Percentiles rank a stretch among this genome's conserved stretches.
Conservation (phyloP, 2,329 filamentous ascomycete genomes). For the Pochonia chlamydosporia region DNA sequence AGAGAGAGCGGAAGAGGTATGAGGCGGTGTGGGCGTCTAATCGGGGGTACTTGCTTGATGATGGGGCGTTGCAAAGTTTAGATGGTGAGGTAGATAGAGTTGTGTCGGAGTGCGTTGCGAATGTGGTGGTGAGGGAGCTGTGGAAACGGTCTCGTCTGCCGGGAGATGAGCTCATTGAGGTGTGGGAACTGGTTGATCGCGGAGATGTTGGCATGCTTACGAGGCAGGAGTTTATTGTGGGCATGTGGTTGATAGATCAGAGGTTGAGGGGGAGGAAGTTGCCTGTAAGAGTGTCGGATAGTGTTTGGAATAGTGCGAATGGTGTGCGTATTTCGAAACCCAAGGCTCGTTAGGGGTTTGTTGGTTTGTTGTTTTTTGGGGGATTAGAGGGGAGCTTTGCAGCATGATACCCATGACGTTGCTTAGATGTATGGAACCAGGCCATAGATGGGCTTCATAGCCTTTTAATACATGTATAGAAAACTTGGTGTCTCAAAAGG, state of each 20-base stretch:
- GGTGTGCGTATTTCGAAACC: conserved; percentile 35
- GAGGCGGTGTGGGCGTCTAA: conserved; percentile 84
- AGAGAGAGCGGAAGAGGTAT: conserved; percentile 70
- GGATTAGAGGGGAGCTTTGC: no score
- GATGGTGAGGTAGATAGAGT: conserved; percentile 17
- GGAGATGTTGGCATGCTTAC: conserved; percentile 48
- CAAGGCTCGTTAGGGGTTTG: conserved; percentile 17
- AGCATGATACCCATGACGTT: neutral
- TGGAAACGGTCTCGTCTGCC: conserved; percentile 67
- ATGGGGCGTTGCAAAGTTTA: conserved; percentile 11
- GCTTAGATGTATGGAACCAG: neutral
- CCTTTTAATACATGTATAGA: no score
- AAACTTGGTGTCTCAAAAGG: no score
- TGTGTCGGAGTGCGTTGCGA: conserved; percentile 50
- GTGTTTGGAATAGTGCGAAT: conserved; percentile 67
- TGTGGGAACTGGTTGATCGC: conserved; percentile 70
- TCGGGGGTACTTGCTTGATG: conserved; percentile 48
- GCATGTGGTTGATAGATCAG: conserved; percentile 79
- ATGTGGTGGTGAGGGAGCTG: conserved; percentile 67
- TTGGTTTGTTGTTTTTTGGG: neutral
- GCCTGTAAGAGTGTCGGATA: conserved; percentile 62
- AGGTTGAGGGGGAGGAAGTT: conserved; percentile 73
- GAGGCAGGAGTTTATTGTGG: conserved; percentile 73
- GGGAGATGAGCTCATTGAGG: conserved; percentile 61
- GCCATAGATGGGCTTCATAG: no score